Evolutionary conservation across 805 yeast genomes (phyloP).

Genomic region (Wickerhamomyces chambardii): DNA sequence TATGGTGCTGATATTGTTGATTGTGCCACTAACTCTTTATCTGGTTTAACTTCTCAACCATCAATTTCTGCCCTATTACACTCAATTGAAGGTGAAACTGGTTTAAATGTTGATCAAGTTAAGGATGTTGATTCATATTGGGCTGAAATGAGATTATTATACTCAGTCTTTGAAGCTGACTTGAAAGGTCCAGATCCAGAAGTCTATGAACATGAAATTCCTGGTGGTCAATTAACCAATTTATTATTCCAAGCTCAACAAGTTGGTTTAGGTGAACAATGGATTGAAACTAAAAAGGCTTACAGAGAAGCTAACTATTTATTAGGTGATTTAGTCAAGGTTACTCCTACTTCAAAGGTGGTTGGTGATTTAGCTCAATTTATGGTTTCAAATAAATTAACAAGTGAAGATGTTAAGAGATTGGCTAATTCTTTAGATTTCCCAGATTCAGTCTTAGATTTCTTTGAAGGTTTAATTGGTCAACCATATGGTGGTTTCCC

Average conservation of each 20-base stretch:
- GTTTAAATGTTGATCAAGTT: slow-evolving; percentile 55
- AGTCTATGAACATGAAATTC: slow-evolving; percentile 96
- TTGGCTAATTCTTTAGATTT: slow-evolving; percentile 89
- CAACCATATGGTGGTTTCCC: slow-evolving; percentile 99
- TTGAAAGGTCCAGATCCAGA: slow-evolving; percentile 99
- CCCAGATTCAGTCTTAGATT: slow-evolving; percentile 98
- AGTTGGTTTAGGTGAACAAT: slow-evolving; percentile 93
- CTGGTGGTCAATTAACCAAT: slow-evolving; percentile 99
- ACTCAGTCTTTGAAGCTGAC: slow-evolving; percentile 97
- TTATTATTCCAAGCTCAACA: slow-evolving; percentile 98
- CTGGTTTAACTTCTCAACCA: slow-evolving; percentile 98
- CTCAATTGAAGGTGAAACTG: slow-evolving; percentile 83
- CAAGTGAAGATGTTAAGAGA: slow-evolving; percentile 75
- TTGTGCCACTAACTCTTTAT: slow-evolving; percentile 94
- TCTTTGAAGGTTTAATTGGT: slow-evolving; percentile 99
- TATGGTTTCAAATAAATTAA: slow-evolving; percentile 92
- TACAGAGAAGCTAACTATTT: slow-evolving; percentile 86
- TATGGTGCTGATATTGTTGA: slow-evolving; percentile 99
- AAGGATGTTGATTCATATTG: slow-evolving; percentile 90
- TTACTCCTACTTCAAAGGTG: slow-evolving; percentile 98
- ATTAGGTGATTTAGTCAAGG: slow-evolving; percentile 96
- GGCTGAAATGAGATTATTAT: slow-evolving; percentile 97
- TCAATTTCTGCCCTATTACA: slow-evolving; percentile 90
- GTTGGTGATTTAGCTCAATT: slow-evolving; percentile 99
- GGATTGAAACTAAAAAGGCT: slow-evolving; percentile 94